These are phyloP conservation scores for Komagataella kurtzmanii DNA, from an alignment of 805 yeast genomes.

Conservation along the genomic window DNA sequence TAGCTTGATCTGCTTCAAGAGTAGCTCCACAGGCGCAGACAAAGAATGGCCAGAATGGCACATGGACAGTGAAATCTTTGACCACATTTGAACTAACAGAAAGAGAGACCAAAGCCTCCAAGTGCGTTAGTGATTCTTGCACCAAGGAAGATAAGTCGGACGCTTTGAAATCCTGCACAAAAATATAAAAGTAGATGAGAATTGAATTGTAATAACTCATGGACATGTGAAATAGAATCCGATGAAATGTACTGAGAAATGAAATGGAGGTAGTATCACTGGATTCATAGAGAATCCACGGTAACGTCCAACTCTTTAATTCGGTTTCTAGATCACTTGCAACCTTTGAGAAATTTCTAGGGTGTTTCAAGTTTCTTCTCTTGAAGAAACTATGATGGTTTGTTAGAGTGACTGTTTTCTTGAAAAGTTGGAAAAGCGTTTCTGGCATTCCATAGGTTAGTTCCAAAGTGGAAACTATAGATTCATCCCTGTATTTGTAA, in stretches of 20 bases:
- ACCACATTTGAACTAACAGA: conserved; percentile 9
- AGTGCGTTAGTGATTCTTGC: neutral
- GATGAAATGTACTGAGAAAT: conserved; percentile 25
- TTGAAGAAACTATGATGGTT: conserved; percentile 38
- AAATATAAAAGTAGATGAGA: conserved; percentile 27
- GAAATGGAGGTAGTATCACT: conserved; percentile 6
- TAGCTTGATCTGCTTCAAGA: conserved; percentile 15
- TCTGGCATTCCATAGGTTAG: conserved; percentile 34
- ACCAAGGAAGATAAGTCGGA: neutral
- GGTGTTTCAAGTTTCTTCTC: conserved; percentile 22
- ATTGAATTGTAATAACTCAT: conserved; percentile 28
- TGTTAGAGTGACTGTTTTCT: conserved; percentile 29
- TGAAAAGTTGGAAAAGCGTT: conserved; percentile 29
- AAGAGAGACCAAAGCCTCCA: conserved; percentile 6
- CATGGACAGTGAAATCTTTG: conserved; percentile 16
- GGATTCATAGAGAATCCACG: conserved; percentile 24
- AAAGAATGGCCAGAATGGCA: conserved; percentile 35
- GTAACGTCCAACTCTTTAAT: conserved; percentile 29
- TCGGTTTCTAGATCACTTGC: conserved; percentile 43
- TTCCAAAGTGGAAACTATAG: conserved; percentile 16
- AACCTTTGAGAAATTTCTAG: conserved; percentile 39
- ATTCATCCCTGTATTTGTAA: neutral
- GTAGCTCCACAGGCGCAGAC: conserved; percentile 28
- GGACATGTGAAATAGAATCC: conserved; percentile 23
- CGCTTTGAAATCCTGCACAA: conserved; percentile 24